Conservation (phyloP, 2,329 filamentous ascomycete genomes). For the Colletotrichum musicola region DNA sequence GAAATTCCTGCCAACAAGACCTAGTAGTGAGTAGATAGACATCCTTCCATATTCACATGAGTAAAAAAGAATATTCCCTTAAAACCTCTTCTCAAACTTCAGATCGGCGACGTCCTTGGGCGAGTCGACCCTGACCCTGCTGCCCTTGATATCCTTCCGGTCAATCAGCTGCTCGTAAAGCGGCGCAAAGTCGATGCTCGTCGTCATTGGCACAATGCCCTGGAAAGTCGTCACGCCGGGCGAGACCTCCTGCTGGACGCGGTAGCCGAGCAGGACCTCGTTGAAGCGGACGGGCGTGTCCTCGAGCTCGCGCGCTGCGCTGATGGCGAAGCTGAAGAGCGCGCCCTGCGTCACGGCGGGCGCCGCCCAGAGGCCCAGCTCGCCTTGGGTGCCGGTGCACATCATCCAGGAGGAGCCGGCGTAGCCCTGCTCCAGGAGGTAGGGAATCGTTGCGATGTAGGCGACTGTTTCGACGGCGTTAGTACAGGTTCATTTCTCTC, state of each 20-base stretch:
- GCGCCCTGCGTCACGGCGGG: slow-evolving; percentile 51
- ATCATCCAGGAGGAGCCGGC: slow-evolving; percentile 48
- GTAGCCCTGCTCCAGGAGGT: slow-evolving; percentile 45
- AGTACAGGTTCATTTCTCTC: not conserved
- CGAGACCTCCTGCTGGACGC: slow-evolving; percentile 46
- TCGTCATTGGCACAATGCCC: not conserved
- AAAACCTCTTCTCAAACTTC: slow-evolving; percentile 8
- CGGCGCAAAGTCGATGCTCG: slow-evolving; percentile 15
- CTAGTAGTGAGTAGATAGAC: not conserved
- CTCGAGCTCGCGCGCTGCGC: slow-evolving; percentile 46
- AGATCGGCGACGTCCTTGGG: not conserved
- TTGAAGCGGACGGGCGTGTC: slow-evolving; percentile 53
- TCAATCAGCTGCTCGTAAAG: slow-evolving; percentile 23
- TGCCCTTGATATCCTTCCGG: slow-evolving; percentile 20
- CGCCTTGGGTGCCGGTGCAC: slow-evolving; percentile 48
- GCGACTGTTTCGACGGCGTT: slow-evolving; percentile 41
- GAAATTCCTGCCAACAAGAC: slow-evolving; percentile 45
- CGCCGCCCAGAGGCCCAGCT: slow-evolving; percentile 40
- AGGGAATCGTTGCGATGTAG: slow-evolving; percentile 48
- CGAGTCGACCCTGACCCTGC: not conserved
- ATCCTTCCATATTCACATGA: too few relatives aligned
- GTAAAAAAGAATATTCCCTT: not conserved
- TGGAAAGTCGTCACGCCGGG: not conserved
- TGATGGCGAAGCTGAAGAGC: slow-evolving; percentile 50
- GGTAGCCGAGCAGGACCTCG: slow-evolving; percentile 51